A percentile compares a stretch with the other conserved stretches of the same genome.
Evolutionary conservation across 345 rosid genomes (phyloP).

Genomic region (Eucalyptus cloeziana): DNA sequence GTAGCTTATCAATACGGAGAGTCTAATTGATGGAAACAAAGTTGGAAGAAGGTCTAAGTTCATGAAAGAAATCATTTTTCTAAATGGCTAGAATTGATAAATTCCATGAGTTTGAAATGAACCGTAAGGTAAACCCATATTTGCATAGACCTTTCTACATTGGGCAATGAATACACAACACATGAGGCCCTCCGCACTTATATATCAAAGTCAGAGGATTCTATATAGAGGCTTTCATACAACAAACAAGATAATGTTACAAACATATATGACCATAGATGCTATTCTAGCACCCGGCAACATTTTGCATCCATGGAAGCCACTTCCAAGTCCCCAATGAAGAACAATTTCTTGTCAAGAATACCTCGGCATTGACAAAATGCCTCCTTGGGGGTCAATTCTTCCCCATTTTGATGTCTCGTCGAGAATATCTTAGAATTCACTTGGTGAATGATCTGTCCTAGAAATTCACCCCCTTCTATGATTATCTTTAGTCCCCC

Average conservation of each 20-base stretch:
- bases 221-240: not conserved
- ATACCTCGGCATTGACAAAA: not conserved
- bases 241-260: not conserved
- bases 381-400: not conserved
- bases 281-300: not conserved
- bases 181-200: not conserved
- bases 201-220: not conserved
- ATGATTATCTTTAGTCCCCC: not conserved
- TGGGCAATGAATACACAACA: not conserved
- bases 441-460: not conserved
- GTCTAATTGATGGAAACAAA: too few relatives aligned
- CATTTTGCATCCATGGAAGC: not conserved
- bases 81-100: not conserved
- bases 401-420: not conserved
- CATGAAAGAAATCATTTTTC: too few relatives aligned
- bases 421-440: not conserved
- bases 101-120: not conserved
- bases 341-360: not conserved
- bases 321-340: not conserved
- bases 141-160: not conserved
- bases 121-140: not conserved
- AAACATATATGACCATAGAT: not conserved
- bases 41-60: too few relatives aligned
- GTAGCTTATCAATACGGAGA: too few relatives aligned
- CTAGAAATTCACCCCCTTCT: not conserved